Evolutionary conservation across 2,329 filamentous ascomycete species (phyloP).

Genomic region (Colletotrichum sp.): DNA sequence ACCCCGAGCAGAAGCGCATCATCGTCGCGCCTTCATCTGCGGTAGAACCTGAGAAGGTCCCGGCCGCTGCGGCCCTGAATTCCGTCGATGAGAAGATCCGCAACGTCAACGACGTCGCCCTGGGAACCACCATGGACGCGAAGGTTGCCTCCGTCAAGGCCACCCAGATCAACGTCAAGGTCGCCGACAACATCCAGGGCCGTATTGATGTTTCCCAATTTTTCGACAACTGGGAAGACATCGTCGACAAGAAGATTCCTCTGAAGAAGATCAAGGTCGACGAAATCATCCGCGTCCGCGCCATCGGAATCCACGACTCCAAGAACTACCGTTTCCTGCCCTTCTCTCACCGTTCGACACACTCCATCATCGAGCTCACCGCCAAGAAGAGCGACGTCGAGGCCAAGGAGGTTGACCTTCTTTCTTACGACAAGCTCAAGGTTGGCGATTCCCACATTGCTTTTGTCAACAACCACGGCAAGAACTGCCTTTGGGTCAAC

Average conservation of each 20-base stretch:
- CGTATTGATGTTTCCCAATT: slow-evolving; percentile 90
- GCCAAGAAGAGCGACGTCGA: slow-evolving; percentile 74
- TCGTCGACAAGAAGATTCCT: slow-evolving; percentile 81
- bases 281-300: slow-evolving; percentile 74
- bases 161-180: slow-evolving; percentile 89
- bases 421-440: slow-evolving; percentile 76
- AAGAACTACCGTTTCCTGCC: slow-evolving; percentile 91
- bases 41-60: slow-evolving; percentile 37
- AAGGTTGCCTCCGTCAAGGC: slow-evolving; percentile 84
- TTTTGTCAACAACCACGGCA: slow-evolving; percentile 88
- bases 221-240: slow-evolving; percentile 88
- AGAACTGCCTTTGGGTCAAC: slow-evolving; percentile 87
- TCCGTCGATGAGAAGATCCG: slow-evolving; percentile 67
- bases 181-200: slow-evolving; percentile 89
- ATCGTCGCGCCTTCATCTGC: slow-evolving; percentile 56
- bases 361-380: slow-evolving; percentile 86
- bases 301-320: slow-evolving; percentile 89
- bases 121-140: slow-evolving; percentile 78
- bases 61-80: slow-evolving; percentile 41
- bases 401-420: slow-evolving; percentile 45
- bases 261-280: slow-evolving; percentile 76
- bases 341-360: slow-evolving; percentile 82
- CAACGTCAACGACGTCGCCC: slow-evolving; percentile 72
- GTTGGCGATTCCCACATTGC: slow-evolving; percentile 76
- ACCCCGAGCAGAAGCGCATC: slow-evolving; percentile 74